Base-by-base conservation (phyloP, 1,139 yeast species). In the Debaryomyces fabryi region DNA sequence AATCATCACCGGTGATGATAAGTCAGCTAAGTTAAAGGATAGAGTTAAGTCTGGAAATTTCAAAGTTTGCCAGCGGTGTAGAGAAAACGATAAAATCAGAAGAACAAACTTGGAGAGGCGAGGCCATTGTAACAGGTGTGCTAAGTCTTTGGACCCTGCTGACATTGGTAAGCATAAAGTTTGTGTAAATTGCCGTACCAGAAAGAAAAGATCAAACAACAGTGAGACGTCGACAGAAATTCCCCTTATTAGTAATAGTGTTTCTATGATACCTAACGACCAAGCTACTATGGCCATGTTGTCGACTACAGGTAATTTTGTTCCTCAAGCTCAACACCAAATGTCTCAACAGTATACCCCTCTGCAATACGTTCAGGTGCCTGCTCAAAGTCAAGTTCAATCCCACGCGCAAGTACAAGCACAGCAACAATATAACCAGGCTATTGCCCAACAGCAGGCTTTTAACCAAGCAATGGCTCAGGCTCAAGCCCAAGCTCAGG, bases 101-200 rank as follows among this genome's bases (percentile, higher is more conserved):
- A 64, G 88, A 50, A 71, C 79, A 32, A 77, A 76, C 48, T 65
- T 83, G 50, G 88, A 83, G 57, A 75, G 74, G 52, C 67, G 74
- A 60, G 87, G 87, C 4, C 75, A 79, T 48, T 83, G 88, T 59
- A 83, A 82, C 58, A 70, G 88, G 41, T 83, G 88, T 64, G 83
- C 86, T 6, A 71, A 71, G 52, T 68, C 73, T 0, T 64, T 83
- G 52, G 69, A 64, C 27, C 67, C 72, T 2, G 70, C 63, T 6
- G 83, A 78, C 48, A 70, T 74, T 44, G 79, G 79, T 29, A 74
- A 72, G 41, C 83, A 79, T 56, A 83, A 83, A 62, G 84, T 82
- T 21, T 83, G 88, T 58, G 50, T 62, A 10, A 63, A 58, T 36
- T 83, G 88, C 57, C 70, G 88, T 47, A 68, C 72, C 38, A 73